Conservation (phyloP, 176 grass and related monocot species). For the Thinopyrum elongatum region DNA sequence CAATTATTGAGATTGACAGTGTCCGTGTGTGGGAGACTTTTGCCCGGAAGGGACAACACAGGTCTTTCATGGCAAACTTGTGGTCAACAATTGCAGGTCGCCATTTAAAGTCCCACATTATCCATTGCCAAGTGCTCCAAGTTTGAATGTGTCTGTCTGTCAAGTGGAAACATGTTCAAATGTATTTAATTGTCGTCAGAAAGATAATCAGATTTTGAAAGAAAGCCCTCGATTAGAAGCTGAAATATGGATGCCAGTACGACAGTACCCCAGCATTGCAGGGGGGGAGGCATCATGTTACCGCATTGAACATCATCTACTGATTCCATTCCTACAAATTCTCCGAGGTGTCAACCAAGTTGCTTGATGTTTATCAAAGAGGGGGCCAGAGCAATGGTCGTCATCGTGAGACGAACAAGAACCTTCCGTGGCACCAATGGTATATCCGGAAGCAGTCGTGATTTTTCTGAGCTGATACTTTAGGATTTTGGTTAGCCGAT, state of each 20-base stretch:
- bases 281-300: background rate
- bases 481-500: background rate
- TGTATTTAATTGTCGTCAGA: background rate
- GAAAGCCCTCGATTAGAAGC: constrained; percentile 9
- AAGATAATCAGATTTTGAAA: constrained; percentile 9
- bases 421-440: background rate
- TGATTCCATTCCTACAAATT: background rate
- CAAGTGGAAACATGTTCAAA: constrained; percentile 13
- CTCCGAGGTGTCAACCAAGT: background rate
- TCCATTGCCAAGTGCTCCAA: constrained; percentile 91
- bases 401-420: background rate
- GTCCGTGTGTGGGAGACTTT: constrained; percentile 69
- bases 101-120: constrained; percentile 57
- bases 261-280: background rate
- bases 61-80: constrained; percentile 74
- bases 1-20: constrained; percentile 47
- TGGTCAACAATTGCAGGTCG: constrained; percentile 65
- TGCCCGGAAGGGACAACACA: constrained; percentile 58
- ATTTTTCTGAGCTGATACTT: constrained; percentile 12
- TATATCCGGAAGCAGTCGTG: background rate
- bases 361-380: background rate
- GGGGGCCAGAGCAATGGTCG: background rate
- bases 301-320: constrained; percentile 13
- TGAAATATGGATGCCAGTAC: constrained; percentile 8
- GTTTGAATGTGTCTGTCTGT: constrained; percentile 31